phyloP scores from a whole-genome alignment of 148 eudicot genomes.

The Dianthus caryophyllus region DNA sequence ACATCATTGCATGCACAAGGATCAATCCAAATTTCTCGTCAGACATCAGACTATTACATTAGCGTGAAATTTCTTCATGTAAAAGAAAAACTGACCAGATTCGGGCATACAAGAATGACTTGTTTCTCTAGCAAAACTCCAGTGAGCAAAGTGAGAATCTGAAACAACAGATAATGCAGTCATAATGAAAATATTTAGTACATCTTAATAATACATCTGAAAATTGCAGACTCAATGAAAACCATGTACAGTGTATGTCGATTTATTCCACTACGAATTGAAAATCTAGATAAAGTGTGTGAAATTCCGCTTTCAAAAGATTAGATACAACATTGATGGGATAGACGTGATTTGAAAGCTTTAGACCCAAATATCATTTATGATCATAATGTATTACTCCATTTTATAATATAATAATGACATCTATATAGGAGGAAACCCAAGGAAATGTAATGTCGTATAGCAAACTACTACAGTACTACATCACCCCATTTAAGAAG shows the following conservation, averaged over 20 bases:
- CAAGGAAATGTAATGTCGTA: neutral
- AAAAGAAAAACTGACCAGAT: conserved; percentile 51
- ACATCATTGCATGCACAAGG: neutral
- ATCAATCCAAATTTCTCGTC: neutral
- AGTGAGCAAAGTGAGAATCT: conserved; percentile 71
- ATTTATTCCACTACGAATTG: neutral
- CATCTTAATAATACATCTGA: neutral
- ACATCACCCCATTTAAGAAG: neutral
- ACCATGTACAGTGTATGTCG: neutral
- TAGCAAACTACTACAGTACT: neutral
- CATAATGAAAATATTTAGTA: neutral
- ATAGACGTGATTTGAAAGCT: neutral
- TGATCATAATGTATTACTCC: neutral
- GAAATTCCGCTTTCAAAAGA: too few relatives aligned
- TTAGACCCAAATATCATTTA: neutral
- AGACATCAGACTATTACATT: neutral
- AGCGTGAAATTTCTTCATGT: neutral
- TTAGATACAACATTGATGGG: neutral
- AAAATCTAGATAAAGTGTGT: neutral
- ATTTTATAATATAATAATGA: neutral
- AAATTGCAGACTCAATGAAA: neutral
- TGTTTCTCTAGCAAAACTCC: conserved; percentile 94
- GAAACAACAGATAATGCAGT: conserved; percentile 22
- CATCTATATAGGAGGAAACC: neutral
- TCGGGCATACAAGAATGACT: conserved; percentile 67